Conservation (phyloP, 441 rosid species). For the Lepidium campestre region DNA sequence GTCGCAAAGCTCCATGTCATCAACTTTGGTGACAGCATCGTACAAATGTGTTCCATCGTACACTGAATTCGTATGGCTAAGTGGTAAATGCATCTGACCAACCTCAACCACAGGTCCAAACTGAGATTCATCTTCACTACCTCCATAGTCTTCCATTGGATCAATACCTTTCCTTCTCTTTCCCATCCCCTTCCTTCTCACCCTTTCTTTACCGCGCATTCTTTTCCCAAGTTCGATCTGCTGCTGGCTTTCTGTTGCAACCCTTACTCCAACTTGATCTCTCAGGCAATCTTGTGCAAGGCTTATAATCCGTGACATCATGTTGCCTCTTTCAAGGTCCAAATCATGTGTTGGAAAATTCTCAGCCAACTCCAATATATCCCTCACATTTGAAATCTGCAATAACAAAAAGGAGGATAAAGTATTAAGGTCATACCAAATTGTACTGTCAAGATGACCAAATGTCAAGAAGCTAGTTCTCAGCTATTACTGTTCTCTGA, state of each 20-base stretch:
- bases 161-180: conserved; percentile 73
- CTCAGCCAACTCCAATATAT: conserved; percentile 81
- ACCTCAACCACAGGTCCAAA: conserved; percentile 49
- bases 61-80: conserved; percentile 28
- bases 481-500: conserved; percentile 70
- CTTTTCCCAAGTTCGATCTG: conserved; percentile 64
- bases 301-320: conserved; percentile 64
- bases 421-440: not conserved
- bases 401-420: not conserved
- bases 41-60: conserved; percentile 36
- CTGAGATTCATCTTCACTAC: conserved; percentile 72
- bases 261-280: conserved; percentile 72
- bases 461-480: conserved; percentile 8
- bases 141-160: conserved; percentile 57
- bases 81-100: conserved; percentile 44
- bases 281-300: conserved; percentile 88
- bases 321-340: conserved; percentile 67
- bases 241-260: conserved; percentile 33
- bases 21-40: conserved; percentile 37
- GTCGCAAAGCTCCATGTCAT: conserved; percentile 35
- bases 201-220: conserved; percentile 78
- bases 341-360: conserved; percentile 67
- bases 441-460: not conserved
- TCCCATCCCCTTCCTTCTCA: conserved; percentile 67
- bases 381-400: conserved; percentile 82